Evolutionary conservation across 179 eudicot species (phyloP).

Genomic region (Actinidia chinensis): DNA sequence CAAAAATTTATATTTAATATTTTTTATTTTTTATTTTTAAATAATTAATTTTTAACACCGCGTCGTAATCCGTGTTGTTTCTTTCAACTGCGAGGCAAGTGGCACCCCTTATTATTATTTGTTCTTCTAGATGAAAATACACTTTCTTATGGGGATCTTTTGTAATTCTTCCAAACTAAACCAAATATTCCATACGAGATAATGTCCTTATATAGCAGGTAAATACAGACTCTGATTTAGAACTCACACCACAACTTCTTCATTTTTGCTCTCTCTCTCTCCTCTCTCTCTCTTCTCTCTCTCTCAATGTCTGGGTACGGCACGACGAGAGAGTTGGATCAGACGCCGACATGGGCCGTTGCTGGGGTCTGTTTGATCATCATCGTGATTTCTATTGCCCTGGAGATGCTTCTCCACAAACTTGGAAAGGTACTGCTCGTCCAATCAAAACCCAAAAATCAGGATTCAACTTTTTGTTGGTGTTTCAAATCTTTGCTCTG

Average conservation of each 20-base stretch:
- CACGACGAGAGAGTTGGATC: conserved; percentile 49
- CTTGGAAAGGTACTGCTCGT: conserved; percentile 45
- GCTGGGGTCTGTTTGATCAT: conserved; percentile 71
- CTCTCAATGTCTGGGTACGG: conserved; percentile 11
- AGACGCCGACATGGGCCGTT: conserved; percentile 88
- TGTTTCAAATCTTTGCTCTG: background rate
- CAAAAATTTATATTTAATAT: too few species aligned
- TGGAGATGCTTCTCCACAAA: conserved; percentile 57
- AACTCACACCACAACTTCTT: background rate
- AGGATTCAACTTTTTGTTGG: background rate
- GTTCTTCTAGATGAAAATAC: too few species aligned
- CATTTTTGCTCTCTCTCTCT: background rate
- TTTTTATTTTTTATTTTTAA: too few species aligned
- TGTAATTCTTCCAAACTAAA: too few species aligned
- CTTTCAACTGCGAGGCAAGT: too few species aligned
- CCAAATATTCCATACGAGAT: too few species aligned
- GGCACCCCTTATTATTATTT: too few species aligned
- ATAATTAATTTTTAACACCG: too few species aligned
- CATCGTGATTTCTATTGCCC: conserved; percentile 57
- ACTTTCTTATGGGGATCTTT: too few species aligned
- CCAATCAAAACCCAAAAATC: background rate
- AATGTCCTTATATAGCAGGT: too few species aligned
- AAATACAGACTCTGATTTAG: too few species aligned
- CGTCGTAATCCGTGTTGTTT: too few species aligned
- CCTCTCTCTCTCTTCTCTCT: background rate